Conservation (phyloP, 2,329 filamentous ascomycete genomes). For the Penicillium sclerotiorum region DNA sequence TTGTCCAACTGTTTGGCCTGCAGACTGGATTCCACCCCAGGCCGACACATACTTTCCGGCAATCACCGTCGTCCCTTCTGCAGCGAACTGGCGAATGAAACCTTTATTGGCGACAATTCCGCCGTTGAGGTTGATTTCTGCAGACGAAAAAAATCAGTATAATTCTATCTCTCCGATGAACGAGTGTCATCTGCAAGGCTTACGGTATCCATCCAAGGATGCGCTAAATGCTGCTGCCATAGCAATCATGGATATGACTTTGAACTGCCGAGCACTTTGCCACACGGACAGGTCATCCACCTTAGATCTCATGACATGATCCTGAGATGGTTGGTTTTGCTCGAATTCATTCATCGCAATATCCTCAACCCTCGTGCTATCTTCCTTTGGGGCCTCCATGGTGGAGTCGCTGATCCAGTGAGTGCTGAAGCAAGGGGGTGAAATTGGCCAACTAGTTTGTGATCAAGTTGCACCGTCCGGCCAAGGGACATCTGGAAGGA, state of each 20-base stretch:
- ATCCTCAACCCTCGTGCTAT: not conserved
- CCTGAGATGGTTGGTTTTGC: not conserved
- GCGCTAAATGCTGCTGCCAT: slow-evolving; percentile 48
- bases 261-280: slow-evolving; percentile 41
- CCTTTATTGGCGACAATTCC: slow-evolving; percentile 47
- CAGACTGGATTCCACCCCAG: slow-evolving; percentile 45
- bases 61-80: slow-evolving; percentile 35
- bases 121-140: slow-evolving; percentile 40
- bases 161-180: not conserved
- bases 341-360: not conserved
- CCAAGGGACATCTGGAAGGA: no score
- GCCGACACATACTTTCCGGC: slow-evolving; percentile 41
- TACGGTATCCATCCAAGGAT: slow-evolving; percentile 48
- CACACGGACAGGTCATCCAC: slow-evolving; percentile 45
- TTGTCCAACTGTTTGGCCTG: slow-evolving; percentile 45
- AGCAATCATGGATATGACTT: slow-evolving; percentile 37
- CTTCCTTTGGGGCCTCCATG: not conserved
- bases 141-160: not conserved
- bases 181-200: slow-evolving; percentile 1
- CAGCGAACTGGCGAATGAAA: slow-evolving; percentile 43
- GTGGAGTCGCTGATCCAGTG: not conserved
- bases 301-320: slow-evolving; percentile 37
- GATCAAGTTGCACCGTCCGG: not conserved
- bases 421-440: not conserved
- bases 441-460: not conserved